Evolutionary conservation across 345 rosid genomes (phyloP).

Genomic region (Mangifera indica): DNA sequence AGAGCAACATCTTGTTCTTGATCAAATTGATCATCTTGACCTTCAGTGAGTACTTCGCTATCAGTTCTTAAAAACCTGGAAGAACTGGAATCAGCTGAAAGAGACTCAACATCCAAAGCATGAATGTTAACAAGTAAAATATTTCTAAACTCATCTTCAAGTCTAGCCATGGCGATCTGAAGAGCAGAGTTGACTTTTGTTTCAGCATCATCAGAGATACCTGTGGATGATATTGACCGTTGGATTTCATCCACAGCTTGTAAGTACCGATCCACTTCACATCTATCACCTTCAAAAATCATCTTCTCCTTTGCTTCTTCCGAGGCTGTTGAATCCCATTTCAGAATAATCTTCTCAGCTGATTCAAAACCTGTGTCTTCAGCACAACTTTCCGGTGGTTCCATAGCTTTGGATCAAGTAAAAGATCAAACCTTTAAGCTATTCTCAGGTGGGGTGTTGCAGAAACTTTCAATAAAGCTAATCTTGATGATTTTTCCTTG

Average conservation of each 20-base stretch:
- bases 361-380: slow-evolving; percentile 37
- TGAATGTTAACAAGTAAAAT: slow-evolving; percentile 61
- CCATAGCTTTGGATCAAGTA: slow-evolving; percentile 43
- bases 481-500: not conserved
- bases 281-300: slow-evolving; percentile 77
- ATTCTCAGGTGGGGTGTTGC: not conserved
- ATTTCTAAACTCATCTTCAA: slow-evolving; percentile 91
- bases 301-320: slow-evolving; percentile 83
- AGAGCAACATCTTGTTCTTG: not conserved
- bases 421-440: slow-evolving; percentile 6
- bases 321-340: slow-evolving; percentile 89
- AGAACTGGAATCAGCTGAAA: slow-evolving; percentile 35
- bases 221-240: slow-evolving; percentile 43
- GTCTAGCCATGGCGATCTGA: slow-evolving; percentile 98
- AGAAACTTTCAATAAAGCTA: not conserved
- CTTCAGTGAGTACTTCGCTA: not conserved
- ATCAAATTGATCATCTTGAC: not conserved
- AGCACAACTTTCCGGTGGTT: slow-evolving; percentile 42
- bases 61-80: slow-evolving; percentile 25
- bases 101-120: slow-evolving; percentile 63
- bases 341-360: slow-evolving; percentile 72
- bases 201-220: slow-evolving; percentile 40
- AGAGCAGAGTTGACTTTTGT: slow-evolving; percentile 55
- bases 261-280: slow-evolving; percentile 74
- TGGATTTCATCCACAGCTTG: slow-evolving; percentile 93